Evolutionary conservation across 2,329 filamentous ascomycete species (phyloP).

Genomic region (Verticillium zaregamsianum): DNA sequence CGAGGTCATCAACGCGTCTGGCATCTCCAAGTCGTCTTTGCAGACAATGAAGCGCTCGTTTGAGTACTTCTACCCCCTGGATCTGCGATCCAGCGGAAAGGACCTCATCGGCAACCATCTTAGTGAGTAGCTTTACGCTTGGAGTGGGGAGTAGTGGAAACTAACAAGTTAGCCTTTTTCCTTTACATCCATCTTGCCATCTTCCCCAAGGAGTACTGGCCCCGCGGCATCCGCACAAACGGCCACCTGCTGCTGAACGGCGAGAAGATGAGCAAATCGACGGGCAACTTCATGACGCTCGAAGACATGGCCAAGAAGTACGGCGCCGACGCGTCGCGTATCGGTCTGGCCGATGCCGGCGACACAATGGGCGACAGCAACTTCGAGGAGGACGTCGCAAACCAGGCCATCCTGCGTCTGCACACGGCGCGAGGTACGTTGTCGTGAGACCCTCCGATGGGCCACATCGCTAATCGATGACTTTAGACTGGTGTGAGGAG

Average conservation of each 20-base stretch:
- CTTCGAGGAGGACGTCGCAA: conserved; percentile 92
- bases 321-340: conserved; percentile 85
- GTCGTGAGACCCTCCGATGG: not conserved
- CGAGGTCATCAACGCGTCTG: conserved; percentile 58
- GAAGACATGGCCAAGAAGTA: conserved; percentile 85
- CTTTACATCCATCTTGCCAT: conserved; percentile 90
- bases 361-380: conserved; percentile 95
- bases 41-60: conserved; percentile 85
- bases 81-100: conserved; percentile 73
- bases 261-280: conserved; percentile 98
- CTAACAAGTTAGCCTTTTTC: conserved; percentile 56
- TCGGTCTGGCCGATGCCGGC: conserved; percentile 90
- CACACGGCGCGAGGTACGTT: conserved; percentile 32
- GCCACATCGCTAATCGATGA: conserved; percentile 20
- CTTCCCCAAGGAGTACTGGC: conserved; percentile 83
- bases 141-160: not conserved
- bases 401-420: conserved; percentile 83
- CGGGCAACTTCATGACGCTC: conserved; percentile 94
- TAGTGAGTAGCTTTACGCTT: not conserved
- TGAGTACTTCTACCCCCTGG: conserved; percentile 94
- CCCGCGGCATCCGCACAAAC: conserved; percentile 78
- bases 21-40: conserved; percentile 70
- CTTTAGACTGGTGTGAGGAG: conserved; percentile 84
- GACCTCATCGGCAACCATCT: not conserved
- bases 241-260: conserved; percentile 93